phyloP scores from a whole-genome alignment of 2,329 filamentous ascomycete genomes.

The Trichoderma atrobrunneum region DNA sequence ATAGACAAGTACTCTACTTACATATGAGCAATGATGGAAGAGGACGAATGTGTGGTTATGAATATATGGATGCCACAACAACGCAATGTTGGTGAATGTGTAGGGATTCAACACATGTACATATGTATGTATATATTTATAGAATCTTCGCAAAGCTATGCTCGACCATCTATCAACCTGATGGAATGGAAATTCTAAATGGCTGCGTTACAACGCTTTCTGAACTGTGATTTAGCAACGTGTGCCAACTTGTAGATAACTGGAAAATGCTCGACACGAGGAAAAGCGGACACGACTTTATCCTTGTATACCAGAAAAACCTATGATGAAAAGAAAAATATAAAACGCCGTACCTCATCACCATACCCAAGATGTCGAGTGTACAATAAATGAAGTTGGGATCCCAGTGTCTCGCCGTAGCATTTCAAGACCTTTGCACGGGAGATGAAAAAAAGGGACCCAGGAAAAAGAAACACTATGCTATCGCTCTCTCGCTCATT shows the following conservation, averaged over 20 bases:
- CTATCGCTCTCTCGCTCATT: background rate
- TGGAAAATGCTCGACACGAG: background rate
- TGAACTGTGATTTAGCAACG: background rate
- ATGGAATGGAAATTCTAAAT: background rate
- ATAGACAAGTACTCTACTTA: background rate
- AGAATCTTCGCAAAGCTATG: background rate
- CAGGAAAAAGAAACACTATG: background rate
- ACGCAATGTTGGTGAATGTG: background rate
- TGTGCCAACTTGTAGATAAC: background rate
- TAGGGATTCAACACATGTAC: background rate
- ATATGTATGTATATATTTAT: background rate
- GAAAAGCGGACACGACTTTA: background rate
- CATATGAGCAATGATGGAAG: background rate
- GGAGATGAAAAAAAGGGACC: background rate
- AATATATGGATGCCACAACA: background rate
- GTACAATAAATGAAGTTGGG: background rate
- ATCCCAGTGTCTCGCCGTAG: background rate
- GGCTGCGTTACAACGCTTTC: slow-evolving; percentile 3
- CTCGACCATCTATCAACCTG: background rate
- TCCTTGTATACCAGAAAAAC: background rate
- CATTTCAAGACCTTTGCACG: background rate
- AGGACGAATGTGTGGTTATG: background rate
- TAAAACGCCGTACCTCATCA: slow-evolving; percentile 28
- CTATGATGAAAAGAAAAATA: background rate
- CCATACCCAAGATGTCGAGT: slow-evolving; percentile 22